Evolutionary conservation across 495 filamentous ascomycete genomes (phyloP).

Genomic region (Xylaria bambusicola): DNA sequence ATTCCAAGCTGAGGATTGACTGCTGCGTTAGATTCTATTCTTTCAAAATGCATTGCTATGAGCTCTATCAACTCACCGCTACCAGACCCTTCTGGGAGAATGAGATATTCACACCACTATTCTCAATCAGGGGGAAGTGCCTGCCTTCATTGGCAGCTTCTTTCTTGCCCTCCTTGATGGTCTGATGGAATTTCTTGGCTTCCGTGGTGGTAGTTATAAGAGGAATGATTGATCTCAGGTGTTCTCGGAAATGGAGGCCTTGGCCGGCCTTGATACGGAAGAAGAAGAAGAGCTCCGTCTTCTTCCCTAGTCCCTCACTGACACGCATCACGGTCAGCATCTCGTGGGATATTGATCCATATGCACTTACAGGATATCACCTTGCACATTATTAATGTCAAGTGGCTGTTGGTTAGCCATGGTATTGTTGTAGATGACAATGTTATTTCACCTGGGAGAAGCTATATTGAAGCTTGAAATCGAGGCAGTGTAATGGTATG

Average conservation of each 20-base stretch:
- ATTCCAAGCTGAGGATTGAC: conserved; percentile 29
- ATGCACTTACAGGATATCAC: conserved; percentile 16
- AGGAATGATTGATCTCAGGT: conserved; percentile 29
- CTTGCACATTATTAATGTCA: conserved; percentile 20
- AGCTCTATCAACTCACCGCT: conserved; percentile 24
- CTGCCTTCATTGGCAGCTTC: conserved; percentile 9
- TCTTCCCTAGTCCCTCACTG: conserved; percentile 40
- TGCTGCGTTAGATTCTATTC: conserved; percentile 2
- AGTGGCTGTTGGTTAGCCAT: conserved; percentile 15
- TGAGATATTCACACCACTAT: conserved; percentile 29
- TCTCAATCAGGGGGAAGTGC: conserved; percentile 6
- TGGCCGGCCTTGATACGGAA: conserved; percentile 34
- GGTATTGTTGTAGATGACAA: not conserved
- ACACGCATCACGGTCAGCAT: not conserved
- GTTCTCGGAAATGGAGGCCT: conserved; percentile 25
- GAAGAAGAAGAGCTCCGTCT: conserved; percentile 34
- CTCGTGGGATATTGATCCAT: no score
- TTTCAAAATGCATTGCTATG: no score
- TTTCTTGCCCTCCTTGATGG: conserved; percentile 7
- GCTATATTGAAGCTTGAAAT: not conserved
- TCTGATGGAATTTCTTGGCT: conserved; percentile 21
- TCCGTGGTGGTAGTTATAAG: conserved; percentile 29
- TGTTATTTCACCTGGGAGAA: not conserved
- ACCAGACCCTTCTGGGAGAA: conserved; percentile 35
- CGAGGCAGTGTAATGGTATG: not conserved